phyloP scores from a whole-genome alignment of 257 asterid species.

The Nyctanthes arbortristis region DNA sequence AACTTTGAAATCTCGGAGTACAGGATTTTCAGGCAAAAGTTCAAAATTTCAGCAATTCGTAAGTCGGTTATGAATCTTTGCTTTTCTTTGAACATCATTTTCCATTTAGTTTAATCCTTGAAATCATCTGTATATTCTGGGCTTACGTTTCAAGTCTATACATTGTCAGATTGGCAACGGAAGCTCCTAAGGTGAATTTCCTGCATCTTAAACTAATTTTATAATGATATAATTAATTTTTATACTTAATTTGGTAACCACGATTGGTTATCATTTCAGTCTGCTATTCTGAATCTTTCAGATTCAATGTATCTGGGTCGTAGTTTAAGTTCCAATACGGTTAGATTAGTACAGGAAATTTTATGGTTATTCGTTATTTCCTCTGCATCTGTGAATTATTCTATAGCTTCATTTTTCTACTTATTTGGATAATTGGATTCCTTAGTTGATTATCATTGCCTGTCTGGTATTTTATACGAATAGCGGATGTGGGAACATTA shows the following conservation, averaged over 20 bases:
- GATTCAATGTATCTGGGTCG: background rate
- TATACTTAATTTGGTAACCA: background rate
- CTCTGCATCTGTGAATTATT: background rate
- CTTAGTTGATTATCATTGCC: background rate
- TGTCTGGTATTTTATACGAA: background rate
- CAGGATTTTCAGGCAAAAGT: background rate
- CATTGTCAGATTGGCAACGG: constrained; percentile 10
- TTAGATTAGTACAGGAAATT: background rate
- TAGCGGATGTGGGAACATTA: background rate
- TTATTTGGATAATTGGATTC: background rate
- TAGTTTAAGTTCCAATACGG: background rate
- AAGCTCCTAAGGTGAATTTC: background rate
- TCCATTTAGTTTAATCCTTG: background rate
- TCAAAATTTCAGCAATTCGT: background rate
- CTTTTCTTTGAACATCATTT: background rate
- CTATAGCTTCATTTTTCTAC: background rate
- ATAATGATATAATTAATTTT: background rate
- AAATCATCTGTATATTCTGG: background rate
- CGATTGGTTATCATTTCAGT: background rate
- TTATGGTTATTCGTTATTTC: background rate
- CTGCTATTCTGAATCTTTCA: background rate
- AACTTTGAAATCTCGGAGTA: background rate
- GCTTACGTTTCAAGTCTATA: background rate
- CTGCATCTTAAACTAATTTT: background rate
- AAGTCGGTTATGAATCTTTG: background rate